Base-by-base conservation (phyloP, 2,329 filamentous ascomycete species). In the Pyrenophora teres region DNA sequence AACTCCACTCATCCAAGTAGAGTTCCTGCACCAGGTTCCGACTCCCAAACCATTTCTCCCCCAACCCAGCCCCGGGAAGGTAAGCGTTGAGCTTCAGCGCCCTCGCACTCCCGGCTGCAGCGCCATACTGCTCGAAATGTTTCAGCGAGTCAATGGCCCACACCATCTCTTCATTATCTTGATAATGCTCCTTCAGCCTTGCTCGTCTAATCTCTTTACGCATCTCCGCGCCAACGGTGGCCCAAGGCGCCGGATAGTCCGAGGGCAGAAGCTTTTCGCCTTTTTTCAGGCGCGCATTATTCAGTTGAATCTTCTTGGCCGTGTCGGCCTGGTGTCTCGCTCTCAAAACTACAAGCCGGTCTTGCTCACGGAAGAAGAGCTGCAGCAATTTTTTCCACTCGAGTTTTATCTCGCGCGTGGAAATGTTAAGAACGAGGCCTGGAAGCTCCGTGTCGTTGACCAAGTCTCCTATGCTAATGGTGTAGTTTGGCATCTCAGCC, bases 401-500 rank as follows among this genome's bases (percentile, higher is more conserved):
- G 19, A 72, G 60, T 1, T 19, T 40, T 2, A 72, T 60, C 41
- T 59, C 65, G 16, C 67, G 56, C 5, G 52, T 40, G 9, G 52
- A 51, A 9, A 50, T 37, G 32, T 66, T 44, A 30, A 72, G 57
- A 3, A 16, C 35, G 12, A 73, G 56, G 0, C 40, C 58, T 4
- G 67, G 65, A 1, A 73, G 54, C 8, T 54, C 56, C 0, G 68
- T 72, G 25, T 73, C 70, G 37, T 72, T 73, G 1, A 72, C 67
- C n/a, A 67, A 23, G n/a, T 46, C 48, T 1, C 58, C 55, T 12
- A 73, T 62, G 6, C 51, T 57, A 7, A 73, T 66, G 0, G 64
- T 70, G 40, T 72, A 72, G 23, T 68, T 62, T 9, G 70, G 69
- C 56, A 67, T 60, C 31, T 73, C 63, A 9, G 66, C 56, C 35